phyloP scores from a whole-genome alignment of 2,329 filamentous ascomycete genomes.

The Hyphodiscus sp. region DNA sequence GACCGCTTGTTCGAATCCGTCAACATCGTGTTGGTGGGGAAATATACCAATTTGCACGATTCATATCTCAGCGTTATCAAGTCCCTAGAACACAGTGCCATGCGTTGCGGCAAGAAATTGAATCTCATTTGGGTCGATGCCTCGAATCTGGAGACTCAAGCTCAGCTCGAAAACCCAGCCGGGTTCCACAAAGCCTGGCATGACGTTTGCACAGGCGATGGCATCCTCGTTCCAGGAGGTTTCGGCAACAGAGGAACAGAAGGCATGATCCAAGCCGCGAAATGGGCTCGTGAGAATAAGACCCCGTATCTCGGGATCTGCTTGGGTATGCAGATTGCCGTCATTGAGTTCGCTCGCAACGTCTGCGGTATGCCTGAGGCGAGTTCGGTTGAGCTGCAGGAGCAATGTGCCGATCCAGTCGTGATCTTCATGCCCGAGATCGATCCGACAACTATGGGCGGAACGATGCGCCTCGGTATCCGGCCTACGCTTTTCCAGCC shows the following conservation, averaged over 20 bases:
- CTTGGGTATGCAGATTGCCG: slow-evolving; percentile 68
- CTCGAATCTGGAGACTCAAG: slow-evolving; percentile 68
- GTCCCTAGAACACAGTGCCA: slow-evolving; percentile 83
- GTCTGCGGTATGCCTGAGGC: slow-evolving; percentile 54
- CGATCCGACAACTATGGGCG: slow-evolving; percentile 68
- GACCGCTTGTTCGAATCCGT: slow-evolving; percentile 63
- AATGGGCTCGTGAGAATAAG: slow-evolving; percentile 77
- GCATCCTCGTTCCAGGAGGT: slow-evolving; percentile 52
- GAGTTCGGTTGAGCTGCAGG: slow-evolving; percentile 26
- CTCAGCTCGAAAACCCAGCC: slow-evolving; percentile 55
- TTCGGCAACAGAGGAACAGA: slow-evolving; percentile 73
- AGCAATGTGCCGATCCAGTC: slow-evolving; percentile 33
- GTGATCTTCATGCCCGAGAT: slow-evolving; percentile 93
- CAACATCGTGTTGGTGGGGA: slow-evolving; percentile 82
- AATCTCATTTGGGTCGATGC: slow-evolving; percentile 81
- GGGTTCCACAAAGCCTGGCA: slow-evolving; percentile 85
- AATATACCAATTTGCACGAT: slow-evolving; percentile 81
- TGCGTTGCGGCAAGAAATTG: slow-evolving; percentile 75
- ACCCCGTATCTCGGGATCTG: slow-evolving; percentile 85
- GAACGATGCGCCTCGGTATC: slow-evolving; percentile 71
- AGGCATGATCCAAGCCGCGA: slow-evolving; percentile 84
- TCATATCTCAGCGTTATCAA: slow-evolving; percentile 82
- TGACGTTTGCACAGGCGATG: slow-evolving; percentile 61
- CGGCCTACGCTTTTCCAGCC: slow-evolving; percentile 68
- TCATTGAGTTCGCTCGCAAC: slow-evolving; percentile 80